A percentile compares a stretch with the other conserved stretches of the same genome.
Conservation (phyloP, 2,329 filamentous ascomycete genomes). For the Plectosphaerella sp. region DNA sequence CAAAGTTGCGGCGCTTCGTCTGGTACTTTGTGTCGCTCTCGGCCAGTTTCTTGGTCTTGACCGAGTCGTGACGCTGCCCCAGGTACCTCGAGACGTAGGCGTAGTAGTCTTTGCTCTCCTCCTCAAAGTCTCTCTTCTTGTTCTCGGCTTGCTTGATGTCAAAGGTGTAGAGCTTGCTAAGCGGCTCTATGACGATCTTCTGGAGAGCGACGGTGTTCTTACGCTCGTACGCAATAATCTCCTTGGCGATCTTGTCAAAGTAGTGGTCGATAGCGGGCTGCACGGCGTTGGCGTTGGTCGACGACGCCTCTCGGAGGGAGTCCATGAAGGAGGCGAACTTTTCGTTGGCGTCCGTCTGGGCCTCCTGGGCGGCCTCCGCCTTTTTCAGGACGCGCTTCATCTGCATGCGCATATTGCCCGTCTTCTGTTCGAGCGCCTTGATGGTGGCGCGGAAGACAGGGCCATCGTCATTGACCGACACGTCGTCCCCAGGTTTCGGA, state of each 20-base stretch:
- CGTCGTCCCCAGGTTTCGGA: conserved; percentile 80
- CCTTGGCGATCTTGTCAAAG: conserved; percentile 91
- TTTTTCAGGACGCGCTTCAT: conserved; percentile 96
- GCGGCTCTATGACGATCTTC: conserved; percentile 89
- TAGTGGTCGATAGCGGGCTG: conserved; percentile 96
- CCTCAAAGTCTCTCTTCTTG: conserved; percentile 97
- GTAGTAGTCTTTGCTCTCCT: conserved; percentile 98
- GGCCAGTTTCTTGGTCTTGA: conserved; percentile 94
- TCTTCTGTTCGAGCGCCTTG: conserved; percentile 94
- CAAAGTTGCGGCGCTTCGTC: conserved; percentile 86
- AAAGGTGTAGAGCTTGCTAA: conserved; percentile 84
- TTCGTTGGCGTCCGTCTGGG: conserved; percentile 81
- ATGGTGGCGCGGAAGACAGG: conserved; percentile 95
- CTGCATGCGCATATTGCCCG: conserved; percentile 83
- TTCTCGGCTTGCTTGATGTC: conserved; percentile 97
- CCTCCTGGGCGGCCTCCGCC: conserved; percentile 80
- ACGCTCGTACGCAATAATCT: conserved; percentile 83
- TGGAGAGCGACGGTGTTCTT: conserved; percentile 82
- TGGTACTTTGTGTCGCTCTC: conserved; percentile 98
- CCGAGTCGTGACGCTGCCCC: conserved; percentile 90
- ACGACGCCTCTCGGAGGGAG: conserved; percentile 79
- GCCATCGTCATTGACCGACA: conserved; percentile 82
- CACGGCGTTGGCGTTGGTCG: conserved; percentile 92
- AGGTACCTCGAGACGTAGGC: conserved; percentile 91
- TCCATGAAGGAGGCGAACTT: conserved; percentile 79